phyloP scores from a whole-genome alignment of 2,329 filamentous ascomycete genomes.

The Botrytis squamosa region DNA sequence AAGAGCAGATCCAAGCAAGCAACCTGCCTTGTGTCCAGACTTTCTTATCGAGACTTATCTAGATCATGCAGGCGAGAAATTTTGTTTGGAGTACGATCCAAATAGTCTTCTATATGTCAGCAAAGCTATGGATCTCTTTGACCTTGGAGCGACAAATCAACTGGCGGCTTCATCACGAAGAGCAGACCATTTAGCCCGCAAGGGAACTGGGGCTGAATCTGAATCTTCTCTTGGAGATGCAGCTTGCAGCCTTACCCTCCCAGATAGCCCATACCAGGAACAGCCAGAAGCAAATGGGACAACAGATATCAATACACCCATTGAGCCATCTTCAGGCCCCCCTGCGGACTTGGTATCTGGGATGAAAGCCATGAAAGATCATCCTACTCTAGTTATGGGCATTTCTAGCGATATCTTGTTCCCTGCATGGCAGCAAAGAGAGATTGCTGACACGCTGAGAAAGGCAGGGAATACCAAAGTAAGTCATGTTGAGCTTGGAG shows the following conservation, averaged over 20 bases:
- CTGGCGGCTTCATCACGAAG: slow-evolving; percentile 61
- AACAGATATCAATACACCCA: slow-evolving; percentile 39
- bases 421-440: slow-evolving; percentile 95
- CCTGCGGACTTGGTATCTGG: slow-evolving; percentile 79
- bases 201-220: slow-evolving; percentile 46
- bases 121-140: slow-evolving; percentile 98
- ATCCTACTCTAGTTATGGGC: slow-evolving; percentile 83
- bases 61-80: slow-evolving; percentile 97
- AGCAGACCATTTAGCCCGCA: slow-evolving; percentile 55
- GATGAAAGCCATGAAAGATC: slow-evolving; percentile 68
- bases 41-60: slow-evolving; percentile 98
- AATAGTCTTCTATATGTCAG: slow-evolving; percentile 95
- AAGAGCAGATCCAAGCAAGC: slow-evolving; percentile 80
- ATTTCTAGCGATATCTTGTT: slow-evolving; percentile 96
- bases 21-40: slow-evolving; percentile 91
- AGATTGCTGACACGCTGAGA: slow-evolving; percentile 82
- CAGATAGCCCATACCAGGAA: slow-evolving; percentile 82
- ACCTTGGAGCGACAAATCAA: slow-evolving; percentile 74
- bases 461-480: slow-evolving; percentile 77
- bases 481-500: slow-evolving; percentile 84
- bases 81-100: slow-evolving; percentile 92
- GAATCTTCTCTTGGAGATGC: slow-evolving; percentile 39
- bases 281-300: slow-evolving; percentile 55
- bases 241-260: slow-evolving; percentile 77
- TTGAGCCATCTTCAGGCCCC: slow-evolving; percentile 51